These are phyloP conservation scores for Geoglossum cookeanum DNA, from an alignment of 2,329 filamentous ascomycete genomes.

Conservation along the genomic window DNA sequence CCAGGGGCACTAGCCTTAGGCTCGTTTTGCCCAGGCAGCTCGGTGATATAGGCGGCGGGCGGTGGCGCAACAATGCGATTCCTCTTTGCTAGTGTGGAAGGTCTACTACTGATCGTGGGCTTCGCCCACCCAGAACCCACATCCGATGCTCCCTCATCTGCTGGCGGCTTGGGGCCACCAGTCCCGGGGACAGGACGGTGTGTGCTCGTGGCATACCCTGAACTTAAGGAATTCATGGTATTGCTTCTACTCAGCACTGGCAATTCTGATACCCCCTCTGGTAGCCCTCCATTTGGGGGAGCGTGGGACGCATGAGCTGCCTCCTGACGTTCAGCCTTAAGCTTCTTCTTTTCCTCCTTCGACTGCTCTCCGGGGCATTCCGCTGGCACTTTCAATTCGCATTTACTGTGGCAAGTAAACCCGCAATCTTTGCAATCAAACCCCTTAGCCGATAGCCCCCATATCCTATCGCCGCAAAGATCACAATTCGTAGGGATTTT, in stretches of 20 bases:
- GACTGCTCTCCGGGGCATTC: constrained; percentile 85
- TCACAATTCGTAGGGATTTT: constrained; percentile 99
- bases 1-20: constrained; percentile 25
- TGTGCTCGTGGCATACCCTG: constrained; percentile 65
- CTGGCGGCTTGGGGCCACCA: constrained; percentile 26
- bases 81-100: constrained; percentile 25
- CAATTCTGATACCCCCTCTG: constrained; percentile 32
- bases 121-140: constrained; percentile 17
- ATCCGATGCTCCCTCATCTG: constrained; percentile 30
- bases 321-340: constrained; percentile 72
- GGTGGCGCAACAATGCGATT: constrained; percentile 75
- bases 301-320: constrained; percentile 38
- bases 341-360: constrained; percentile 89
- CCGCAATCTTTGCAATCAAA: constrained; percentile 93
- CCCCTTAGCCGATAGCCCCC: constrained; percentile 90
- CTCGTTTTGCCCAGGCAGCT: constrained; percentile 32
- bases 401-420: constrained; percentile 96
- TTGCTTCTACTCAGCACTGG: constrained; percentile 58
- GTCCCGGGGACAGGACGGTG: constrained; percentile 48
- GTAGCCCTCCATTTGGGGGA: constrained; percentile 18
- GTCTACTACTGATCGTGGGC: constrained; percentile 18
- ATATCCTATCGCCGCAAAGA: constrained; percentile 87
- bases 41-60: constrained; percentile 58
- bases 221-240: constrained; percentile 80
- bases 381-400: constrained; percentile 94